Conservation (phyloP, 2,329 filamentous ascomycete genomes). For the Diaporthe capsici region DNA sequence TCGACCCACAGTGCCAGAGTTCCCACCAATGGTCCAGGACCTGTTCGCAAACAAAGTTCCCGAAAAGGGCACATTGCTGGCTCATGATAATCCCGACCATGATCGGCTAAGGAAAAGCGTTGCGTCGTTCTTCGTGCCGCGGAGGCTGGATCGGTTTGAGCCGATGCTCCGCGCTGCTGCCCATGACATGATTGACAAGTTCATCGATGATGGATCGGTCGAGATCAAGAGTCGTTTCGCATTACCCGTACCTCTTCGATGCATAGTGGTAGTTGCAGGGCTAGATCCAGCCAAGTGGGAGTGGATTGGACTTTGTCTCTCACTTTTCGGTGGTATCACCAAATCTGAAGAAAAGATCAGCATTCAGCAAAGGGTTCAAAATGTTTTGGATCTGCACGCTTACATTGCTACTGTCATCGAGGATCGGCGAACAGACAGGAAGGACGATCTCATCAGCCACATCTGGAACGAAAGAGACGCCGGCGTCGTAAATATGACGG, state of each 20-base stretch:
- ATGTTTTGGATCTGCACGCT: slow-evolving; percentile 2
- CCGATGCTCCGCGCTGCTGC: slow-evolving; percentile 9
- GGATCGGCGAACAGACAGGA: background rate
- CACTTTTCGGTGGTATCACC: slow-evolving; percentile 4
- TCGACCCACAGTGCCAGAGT: slow-evolving; percentile 2
- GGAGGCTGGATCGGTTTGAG: slow-evolving; percentile 13
- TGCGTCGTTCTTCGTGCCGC: background rate
- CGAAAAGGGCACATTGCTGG: slow-evolving; percentile 8
- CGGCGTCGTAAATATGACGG: background rate
- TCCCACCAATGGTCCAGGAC: background rate
- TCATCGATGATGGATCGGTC: background rate
- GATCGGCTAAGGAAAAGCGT: slow-evolving; percentile 1
- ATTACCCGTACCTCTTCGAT: background rate
- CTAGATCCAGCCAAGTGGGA: slow-evolving; percentile 2
- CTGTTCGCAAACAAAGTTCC: background rate
- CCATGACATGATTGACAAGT: slow-evolving; percentile 9
- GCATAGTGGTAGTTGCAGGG: background rate
- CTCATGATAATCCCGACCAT: slow-evolving; percentile 7
- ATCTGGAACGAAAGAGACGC: slow-evolving; percentile 14
- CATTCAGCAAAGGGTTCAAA: slow-evolving; percentile 2
- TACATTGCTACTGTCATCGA: background rate
- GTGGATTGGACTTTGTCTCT: slow-evolving; percentile 4
- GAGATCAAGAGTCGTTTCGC: background rate
- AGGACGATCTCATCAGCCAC: background rate
- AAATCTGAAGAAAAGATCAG: slow-evolving; percentile 2